Percentiles rank a stretch among this genome's conserved stretches.
phyloP scores from a whole-genome alignment of 2,329 filamentous ascomycete species.

The Sclerotinia borealis region DNA sequence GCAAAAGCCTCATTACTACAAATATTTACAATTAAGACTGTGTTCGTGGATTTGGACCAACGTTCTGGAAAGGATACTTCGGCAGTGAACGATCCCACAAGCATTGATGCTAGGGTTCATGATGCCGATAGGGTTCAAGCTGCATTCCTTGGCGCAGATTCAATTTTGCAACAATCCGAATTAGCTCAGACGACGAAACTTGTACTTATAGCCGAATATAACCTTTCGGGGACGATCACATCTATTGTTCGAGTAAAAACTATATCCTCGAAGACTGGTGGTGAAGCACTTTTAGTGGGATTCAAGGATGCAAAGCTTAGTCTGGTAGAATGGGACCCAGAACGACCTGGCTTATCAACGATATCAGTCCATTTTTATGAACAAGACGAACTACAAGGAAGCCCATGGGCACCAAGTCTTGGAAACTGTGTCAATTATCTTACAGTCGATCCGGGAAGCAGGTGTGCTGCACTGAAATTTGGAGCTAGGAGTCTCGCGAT shows the following conservation, averaged over 20 bases:
- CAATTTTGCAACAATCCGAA: slow-evolving; percentile 55
- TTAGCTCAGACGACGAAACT: slow-evolving; percentile 67
- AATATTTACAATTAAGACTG: slow-evolving; percentile 70
- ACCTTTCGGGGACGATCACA: slow-evolving; percentile 76
- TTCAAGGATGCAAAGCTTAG: slow-evolving; percentile 90
- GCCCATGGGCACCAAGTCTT: slow-evolving; percentile 73
- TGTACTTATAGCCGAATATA: slow-evolving; percentile 77
- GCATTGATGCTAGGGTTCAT: slow-evolving; percentile 44
- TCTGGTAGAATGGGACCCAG: slow-evolving; percentile 88
- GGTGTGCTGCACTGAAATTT: slow-evolving; percentile 93
- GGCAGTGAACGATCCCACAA: slow-evolving; percentile 38
- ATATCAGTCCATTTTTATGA: slow-evolving; percentile 98
- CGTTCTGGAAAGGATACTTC: slow-evolving; percentile 20
- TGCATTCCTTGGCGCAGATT: slow-evolving; percentile 60
- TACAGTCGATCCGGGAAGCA: slow-evolving; percentile 81
- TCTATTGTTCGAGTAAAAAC: slow-evolving; percentile 74
- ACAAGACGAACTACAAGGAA: slow-evolving; percentile 78
- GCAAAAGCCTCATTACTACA: slow-evolving; percentile 91
- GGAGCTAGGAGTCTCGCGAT: slow-evolving; percentile 85
- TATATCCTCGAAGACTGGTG: slow-evolving; percentile 67
- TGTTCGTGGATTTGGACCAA: slow-evolving; percentile 52
- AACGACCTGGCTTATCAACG: slow-evolving; percentile 71
- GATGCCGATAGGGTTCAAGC: slow-evolving; percentile 60
- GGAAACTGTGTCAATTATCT: slow-evolving; percentile 74
- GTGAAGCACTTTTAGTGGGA: slow-evolving; percentile 75